Conservation (phyloP, 768 basidiomycete genomes). For the Boletus coccyginus region DNA sequence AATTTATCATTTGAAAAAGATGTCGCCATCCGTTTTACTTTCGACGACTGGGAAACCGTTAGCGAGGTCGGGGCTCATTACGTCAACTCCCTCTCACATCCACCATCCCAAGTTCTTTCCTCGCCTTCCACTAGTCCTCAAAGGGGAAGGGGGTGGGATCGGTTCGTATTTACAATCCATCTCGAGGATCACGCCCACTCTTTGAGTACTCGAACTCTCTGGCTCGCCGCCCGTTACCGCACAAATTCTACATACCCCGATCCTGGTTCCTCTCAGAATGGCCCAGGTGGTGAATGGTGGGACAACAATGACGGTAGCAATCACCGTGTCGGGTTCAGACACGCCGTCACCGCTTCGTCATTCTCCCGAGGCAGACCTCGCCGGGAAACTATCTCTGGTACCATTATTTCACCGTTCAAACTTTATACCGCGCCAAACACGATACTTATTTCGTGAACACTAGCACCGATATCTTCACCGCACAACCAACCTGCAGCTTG, state of each 20-base stretch:
- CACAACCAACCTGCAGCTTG: neutral
- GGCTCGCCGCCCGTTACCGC: conserved; percentile 57
- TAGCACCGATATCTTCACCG: conserved; percentile 8
- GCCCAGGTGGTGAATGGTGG: conserved; percentile 80
- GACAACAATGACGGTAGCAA: conserved; percentile 84
- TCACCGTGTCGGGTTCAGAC: conserved; percentile 69
- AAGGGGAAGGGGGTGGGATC: conserved; percentile 44
- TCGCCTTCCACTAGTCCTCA: neutral
- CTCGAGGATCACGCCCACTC: conserved; percentile 66
- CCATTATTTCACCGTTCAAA: neutral
- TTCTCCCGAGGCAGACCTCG: conserved; percentile 5
- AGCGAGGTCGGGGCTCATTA: conserved; percentile 72
- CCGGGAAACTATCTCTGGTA: conserved; percentile 25
- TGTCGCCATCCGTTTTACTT: conserved; percentile 82
- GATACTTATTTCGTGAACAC: conserved; percentile 1
- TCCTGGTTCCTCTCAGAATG: conserved; percentile 23
- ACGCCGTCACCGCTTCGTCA: neutral
- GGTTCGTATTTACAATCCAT: conserved; percentile 59
- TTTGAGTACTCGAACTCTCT: conserved; percentile 52
- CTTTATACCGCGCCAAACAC: neutral
- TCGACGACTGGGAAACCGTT: conserved; percentile 93
- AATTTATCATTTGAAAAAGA: conserved; percentile 87
- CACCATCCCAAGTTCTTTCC: conserved; percentile 31
- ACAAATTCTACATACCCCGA: conserved; percentile 20
- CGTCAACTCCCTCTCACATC: conserved; percentile 38